Percentiles rank a stretch among this genome's conserved stretches.
phyloP scores from a whole-genome alignment of 176 grass and related monocot species.

The Urochloa ruziziensis region DNA sequence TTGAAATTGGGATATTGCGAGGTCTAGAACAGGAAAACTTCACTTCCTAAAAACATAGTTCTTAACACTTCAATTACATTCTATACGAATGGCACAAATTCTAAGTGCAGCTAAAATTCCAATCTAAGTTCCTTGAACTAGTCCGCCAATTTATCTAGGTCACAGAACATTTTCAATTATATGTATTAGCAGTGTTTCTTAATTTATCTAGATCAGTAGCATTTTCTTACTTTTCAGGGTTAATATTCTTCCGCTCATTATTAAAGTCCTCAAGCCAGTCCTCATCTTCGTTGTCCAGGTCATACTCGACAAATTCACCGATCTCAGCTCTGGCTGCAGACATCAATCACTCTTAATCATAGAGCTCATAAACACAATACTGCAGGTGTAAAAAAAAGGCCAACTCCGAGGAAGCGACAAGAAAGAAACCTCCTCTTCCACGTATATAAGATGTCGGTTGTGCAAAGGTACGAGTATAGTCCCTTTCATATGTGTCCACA shows the following conservation, averaged over 20 bases:
- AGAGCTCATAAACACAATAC: slow-evolving; percentile 27
- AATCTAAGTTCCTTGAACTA: neutral
- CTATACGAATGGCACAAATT: neutral
- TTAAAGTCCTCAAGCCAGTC: slow-evolving; percentile 96
- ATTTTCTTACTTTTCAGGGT: slow-evolving; percentile 82
- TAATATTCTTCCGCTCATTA: slow-evolving; percentile 78
- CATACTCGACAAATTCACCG: slow-evolving; percentile 92
- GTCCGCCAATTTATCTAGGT: neutral
- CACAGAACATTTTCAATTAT: neutral
- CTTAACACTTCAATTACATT: neutral
- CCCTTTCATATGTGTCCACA: slow-evolving; percentile 96
- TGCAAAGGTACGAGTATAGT: slow-evolving; percentile 88
- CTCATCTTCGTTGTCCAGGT: slow-evolving; percentile 95
- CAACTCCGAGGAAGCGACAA: slow-evolving; percentile 14
- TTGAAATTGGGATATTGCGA: neutral
- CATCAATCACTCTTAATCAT: slow-evolving; percentile 31
- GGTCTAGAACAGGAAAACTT: neutral
- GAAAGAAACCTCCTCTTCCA: slow-evolving; percentile 88
- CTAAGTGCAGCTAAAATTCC: neutral
- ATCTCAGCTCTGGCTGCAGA: slow-evolving; percentile 89
- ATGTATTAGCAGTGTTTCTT: slow-evolving; percentile 44
- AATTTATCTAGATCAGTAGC: slow-evolving; percentile 52
- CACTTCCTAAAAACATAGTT: neutral
- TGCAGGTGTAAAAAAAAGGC: neutral
- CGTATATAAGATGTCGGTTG: slow-evolving; percentile 89